Evolutionary conservation across 306 rosid species (phyloP).

Genomic region (Quercus parvula): DNA sequence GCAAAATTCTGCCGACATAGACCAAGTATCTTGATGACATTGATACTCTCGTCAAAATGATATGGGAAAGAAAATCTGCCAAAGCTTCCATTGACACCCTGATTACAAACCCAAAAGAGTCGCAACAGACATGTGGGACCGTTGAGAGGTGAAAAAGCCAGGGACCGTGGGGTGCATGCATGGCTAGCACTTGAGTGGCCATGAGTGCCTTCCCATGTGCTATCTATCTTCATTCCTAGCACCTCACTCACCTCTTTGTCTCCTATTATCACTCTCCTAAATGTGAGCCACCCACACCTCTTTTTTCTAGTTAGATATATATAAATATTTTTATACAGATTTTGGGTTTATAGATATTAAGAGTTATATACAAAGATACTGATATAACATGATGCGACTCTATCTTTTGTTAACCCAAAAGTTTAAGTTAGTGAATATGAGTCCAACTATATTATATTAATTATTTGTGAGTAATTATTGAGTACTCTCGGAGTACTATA

Average conservation of each 20-base stretch:
- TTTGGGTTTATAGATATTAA: too few relatives aligned
- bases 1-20: background rate
- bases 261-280: slow-evolving; percentile 8
- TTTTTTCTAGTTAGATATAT: background rate
- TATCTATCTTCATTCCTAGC: background rate
- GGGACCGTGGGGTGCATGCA: slow-evolving; percentile 33
- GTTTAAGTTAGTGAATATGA: too few relatives aligned
- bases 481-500: fast-evolving
- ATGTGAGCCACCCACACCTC: background rate
- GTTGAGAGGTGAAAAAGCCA: slow-evolving; percentile 22
- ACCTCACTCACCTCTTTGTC: slow-evolving; percentile 13
- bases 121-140: slow-evolving; percentile 51
- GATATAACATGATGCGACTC: too few relatives aligned
- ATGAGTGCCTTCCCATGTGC: slow-evolving; percentile 71
- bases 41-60: background rate
- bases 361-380: too few relatives aligned
- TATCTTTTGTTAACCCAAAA: too few relatives aligned
- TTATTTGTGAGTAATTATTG: too few relatives aligned
- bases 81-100: background rate
- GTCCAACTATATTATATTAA: too few relatives aligned
- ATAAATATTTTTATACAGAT: background rate
- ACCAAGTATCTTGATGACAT: background rate
- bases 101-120: slow-evolving; percentile 22
- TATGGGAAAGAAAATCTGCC: slow-evolving; percentile 2
- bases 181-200: slow-evolving; percentile 37